Conservation (phyloP, 352 stramenopile genomes). For the Blastocystis sp. region DNA sequence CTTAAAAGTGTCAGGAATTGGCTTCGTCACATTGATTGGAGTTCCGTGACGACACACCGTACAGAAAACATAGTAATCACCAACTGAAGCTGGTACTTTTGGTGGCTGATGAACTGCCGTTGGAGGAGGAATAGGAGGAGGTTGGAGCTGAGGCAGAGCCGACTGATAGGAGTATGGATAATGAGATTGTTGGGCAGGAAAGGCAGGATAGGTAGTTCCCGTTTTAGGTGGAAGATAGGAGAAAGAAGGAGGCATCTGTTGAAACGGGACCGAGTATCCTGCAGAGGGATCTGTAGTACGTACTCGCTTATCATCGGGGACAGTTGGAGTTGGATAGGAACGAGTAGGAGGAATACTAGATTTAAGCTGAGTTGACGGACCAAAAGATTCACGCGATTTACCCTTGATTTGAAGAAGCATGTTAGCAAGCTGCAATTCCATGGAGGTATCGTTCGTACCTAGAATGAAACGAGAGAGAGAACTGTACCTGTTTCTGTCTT, state of each 20-base stretch:
- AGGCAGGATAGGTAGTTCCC: neutral
- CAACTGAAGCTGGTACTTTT: neutral
- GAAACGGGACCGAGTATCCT: neutral
- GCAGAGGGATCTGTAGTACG: neutral
- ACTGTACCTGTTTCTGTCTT: no score
- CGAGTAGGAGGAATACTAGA: neutral
- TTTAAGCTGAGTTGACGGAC: neutral
- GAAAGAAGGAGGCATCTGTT: neutral
- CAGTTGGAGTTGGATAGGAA: neutral
- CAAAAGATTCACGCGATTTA: neutral
- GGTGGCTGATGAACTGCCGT: neutral
- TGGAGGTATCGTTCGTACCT: neutral
- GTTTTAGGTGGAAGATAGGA: neutral
- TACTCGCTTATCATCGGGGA: constrained; percentile 20
- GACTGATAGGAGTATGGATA: neutral
- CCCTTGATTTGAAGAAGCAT: constrained; percentile 58
- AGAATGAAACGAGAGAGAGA: neutral
- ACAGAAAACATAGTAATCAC: constrained; percentile 51
- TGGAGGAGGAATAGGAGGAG: constrained; percentile 28
- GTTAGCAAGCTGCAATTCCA: constrained; percentile 5
- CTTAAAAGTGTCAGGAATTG: constrained; percentile 52
- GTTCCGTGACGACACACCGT: constrained; percentile 41
- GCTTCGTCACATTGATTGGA: constrained; percentile 21
- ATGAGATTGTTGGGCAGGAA: neutral
- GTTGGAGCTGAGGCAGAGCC: neutral